Evolutionary conservation across 352 stramenopile species (phyloP), one percentile per base, ranked within the genome.

Genomic region (Pythium utonaiense): DNA sequence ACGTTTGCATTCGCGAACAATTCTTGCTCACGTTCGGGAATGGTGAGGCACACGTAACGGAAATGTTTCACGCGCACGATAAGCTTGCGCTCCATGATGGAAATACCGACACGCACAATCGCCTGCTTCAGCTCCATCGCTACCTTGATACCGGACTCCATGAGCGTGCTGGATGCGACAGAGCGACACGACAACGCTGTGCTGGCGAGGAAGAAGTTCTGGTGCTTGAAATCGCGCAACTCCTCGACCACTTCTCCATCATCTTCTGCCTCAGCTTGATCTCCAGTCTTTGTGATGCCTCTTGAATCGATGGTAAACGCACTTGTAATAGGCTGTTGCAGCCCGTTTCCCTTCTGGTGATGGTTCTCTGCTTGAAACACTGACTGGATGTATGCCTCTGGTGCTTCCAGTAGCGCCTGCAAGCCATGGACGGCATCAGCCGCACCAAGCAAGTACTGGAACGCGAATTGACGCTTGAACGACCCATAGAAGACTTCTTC

Each of bases 51-150:
- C 6, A 97, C 95, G 70, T 98, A 99, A 14, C 96, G 93, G 64
- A 99, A 99, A 70, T 99, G 94, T 66, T 96, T 98, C 12, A 98
- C 89, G 8, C 93, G 81, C 17, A 95, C 91, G 16, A 99, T 96
- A 25, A 95, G 86, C 60, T 96, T 96, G 12, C 96, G 89, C 53
- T 99, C 95, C 64, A 98, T 90, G 55, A 99, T 96, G 21, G 87
- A 97, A 13, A 98, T 85, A 4, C 93, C 96, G 9, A 98, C 96
- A 8, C 89, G 71, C 25, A 98, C 87, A 59, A 99, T 96, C 13
- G 81, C 91, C 50, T 95, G 83, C 71, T 99, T 98, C 49, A 99
- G 75, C 30, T 89, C 78, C 91, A 98, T 98, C 48, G 95, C 91
- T 9, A 98, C 77, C 54, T 96, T 91, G 62, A 99, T 94, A 45